A percentile compares a stretch with the other conserved stretches of the same genome.
Evolutionary conservation across 1,284 basidiomycete genomes (phyloP).

Genomic region (Fomitopsis betulina): DNA sequence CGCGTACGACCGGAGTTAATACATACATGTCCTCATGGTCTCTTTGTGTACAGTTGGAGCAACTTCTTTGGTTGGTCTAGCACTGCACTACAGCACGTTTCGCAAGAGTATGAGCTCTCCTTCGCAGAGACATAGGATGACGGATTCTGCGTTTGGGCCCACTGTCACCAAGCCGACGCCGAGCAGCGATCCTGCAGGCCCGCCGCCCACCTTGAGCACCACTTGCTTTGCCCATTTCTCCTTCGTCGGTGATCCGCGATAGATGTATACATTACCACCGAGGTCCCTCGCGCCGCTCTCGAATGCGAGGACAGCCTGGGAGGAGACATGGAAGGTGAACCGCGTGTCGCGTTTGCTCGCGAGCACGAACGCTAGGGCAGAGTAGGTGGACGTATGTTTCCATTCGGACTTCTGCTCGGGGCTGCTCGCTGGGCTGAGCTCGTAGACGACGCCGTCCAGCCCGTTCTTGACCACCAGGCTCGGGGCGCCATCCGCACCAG

Average conservation of each 20-base stretch:
- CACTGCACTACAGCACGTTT: constrained; percentile 32
- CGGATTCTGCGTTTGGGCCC: constrained; percentile 22
- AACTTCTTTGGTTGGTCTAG: not conserved
- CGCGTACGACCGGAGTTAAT: constrained; percentile 3
- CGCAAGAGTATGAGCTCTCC: constrained; percentile 65
- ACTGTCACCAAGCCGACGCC: constrained; percentile 60
- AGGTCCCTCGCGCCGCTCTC: constrained; percentile 65
- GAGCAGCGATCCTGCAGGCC: constrained; percentile 68
- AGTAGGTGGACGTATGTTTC: constrained; percentile 77
- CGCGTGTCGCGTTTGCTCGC: constrained; percentile 89
- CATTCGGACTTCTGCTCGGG: constrained; percentile 42
- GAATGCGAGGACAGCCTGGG: constrained; percentile 67
- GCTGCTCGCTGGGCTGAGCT: constrained; percentile 30
- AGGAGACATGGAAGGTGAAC: constrained; percentile 69
- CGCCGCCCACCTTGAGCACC: constrained; percentile 69
- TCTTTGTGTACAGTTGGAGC: not conserved
- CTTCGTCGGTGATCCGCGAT: constrained; percentile 49
- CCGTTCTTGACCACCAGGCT: constrained; percentile 74
- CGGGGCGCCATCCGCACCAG: constrained; percentile 33
- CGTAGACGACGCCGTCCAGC: constrained; percentile 79
- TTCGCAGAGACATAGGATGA: constrained; percentile 77
- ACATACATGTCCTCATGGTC: not conserved
- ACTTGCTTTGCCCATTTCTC: constrained; percentile 72
- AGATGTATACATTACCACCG: constrained; percentile 82
- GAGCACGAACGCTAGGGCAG: constrained; percentile 90